Conservation (phyloP, 2,329 filamentous ascomycete species). For the Exophiala xenobiotica region DNA sequence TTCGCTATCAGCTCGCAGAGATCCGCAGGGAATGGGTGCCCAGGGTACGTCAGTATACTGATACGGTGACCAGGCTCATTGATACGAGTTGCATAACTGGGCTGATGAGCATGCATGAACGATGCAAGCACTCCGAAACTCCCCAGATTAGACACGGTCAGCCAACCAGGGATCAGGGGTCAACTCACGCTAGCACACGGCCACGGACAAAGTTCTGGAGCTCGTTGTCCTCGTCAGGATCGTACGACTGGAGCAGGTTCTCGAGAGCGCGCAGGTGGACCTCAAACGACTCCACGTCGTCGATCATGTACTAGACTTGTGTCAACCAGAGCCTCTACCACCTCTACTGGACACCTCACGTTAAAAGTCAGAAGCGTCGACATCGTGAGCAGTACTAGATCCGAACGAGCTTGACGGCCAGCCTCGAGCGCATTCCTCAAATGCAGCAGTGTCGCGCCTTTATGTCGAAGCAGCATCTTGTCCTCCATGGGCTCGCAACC, state of each 20-base stretch:
- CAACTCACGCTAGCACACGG: conserved; percentile 14
- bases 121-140: conserved; percentile 21
- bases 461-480: conserved; percentile 20
- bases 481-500: conserved; percentile 12
- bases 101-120: conserved; percentile 17
- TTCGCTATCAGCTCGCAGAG: conserved; percentile 14
- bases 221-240: conserved; percentile 2
- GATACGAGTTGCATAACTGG: conserved; percentile 20
- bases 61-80: conserved; percentile 20
- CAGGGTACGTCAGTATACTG: conserved; percentile 18
- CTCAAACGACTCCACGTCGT: conserved; percentile 16
- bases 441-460: conserved; percentile 4
- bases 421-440: conserved; percentile 10
- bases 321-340: not conserved
- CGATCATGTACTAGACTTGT: conserved; percentile 19
- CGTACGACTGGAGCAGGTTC: conserved; percentile 6
- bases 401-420: not conserved
- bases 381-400: conserved; percentile 19
- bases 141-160: not conserved
- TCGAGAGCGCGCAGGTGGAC: conserved; percentile 19
- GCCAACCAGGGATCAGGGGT: not conserved
- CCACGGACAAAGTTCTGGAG: conserved; percentile 17
- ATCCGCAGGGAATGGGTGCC: conserved; percentile 17
- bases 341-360: not conserved
- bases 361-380: conserved; percentile 20